Percentiles rank a stretch among this genome's conserved stretches.
Conservation (phyloP, 106 monocot genomes). For the Dioscorea dumetorum region DNA sequence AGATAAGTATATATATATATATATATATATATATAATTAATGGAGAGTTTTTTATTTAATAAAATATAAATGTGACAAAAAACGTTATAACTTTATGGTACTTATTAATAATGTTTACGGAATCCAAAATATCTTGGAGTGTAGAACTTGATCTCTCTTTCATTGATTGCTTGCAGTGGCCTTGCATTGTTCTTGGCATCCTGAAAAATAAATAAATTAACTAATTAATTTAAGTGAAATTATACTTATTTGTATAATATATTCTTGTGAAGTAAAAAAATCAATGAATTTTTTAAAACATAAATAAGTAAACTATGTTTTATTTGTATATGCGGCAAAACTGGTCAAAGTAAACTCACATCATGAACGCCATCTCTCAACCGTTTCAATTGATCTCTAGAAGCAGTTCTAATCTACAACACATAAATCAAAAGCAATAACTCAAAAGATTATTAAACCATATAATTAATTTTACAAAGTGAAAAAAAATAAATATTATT, state of each 20-base stretch:
- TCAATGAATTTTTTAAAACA: not conserved
- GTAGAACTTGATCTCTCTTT: not conserved
- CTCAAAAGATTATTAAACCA: not conserved
- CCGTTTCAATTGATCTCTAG: not conserved
- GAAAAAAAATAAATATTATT: not conserved
- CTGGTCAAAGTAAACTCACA: not conserved
- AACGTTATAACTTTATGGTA: too few relatives aligned
- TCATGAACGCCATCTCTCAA: not conserved
- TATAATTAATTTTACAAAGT: not conserved
- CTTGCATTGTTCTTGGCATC: constrained; percentile 4
- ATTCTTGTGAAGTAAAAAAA: too few relatives aligned
- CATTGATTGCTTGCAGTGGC: constrained; percentile 1
- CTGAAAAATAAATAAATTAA: not conserved
- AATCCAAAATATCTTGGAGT: not conserved
- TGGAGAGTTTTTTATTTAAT: too few relatives aligned
- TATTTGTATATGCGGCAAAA: not conserved
- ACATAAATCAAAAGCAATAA: not conserved
- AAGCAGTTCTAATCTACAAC: not conserved
- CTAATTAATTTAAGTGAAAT: not conserved
- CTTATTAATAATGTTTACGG: too few relatives aligned
- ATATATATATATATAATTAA: too few relatives aligned
- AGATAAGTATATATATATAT: too few relatives aligned
- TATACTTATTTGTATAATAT: not conserved
- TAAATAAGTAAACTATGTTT: not conserved
- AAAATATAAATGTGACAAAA: too few relatives aligned